phyloP scores from a whole-genome alignment of 306 rosid species.

The Coriaria nepalensis region DNA sequence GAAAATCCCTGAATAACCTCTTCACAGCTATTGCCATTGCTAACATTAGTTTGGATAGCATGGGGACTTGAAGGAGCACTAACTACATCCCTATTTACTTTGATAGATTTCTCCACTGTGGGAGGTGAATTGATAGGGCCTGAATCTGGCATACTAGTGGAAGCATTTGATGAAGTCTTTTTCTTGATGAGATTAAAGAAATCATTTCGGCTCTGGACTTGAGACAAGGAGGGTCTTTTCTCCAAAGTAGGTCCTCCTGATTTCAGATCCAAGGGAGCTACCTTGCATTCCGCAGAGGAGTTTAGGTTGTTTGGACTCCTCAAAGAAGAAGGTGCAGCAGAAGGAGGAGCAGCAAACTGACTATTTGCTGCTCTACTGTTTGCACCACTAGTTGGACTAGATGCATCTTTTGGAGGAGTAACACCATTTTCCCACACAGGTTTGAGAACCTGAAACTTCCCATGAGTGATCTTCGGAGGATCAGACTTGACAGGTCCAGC shows the following conservation, averaged over 20 bases:
- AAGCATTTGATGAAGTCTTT: slow-evolving; percentile 44
- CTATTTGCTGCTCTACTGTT: slow-evolving; percentile 41
- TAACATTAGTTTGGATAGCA: slow-evolving; percentile 36
- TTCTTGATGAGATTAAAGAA: slow-evolving; percentile 79
- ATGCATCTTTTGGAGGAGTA: slow-evolving; percentile 51
- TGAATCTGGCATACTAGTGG: slow-evolving; percentile 44
- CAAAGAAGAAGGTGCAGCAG: slow-evolving; percentile 43
- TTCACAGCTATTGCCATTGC: slow-evolving; percentile 40
- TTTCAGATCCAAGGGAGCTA: slow-evolving; percentile 51
- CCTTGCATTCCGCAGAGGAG: slow-evolving; percentile 49
- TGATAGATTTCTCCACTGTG: slow-evolving; percentile 44
- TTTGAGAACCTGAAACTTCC: slow-evolving; percentile 85
- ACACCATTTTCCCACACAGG: slow-evolving; percentile 80
- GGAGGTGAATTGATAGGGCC: slow-evolving; percentile 41
- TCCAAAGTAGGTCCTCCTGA: slow-evolving; percentile 61
- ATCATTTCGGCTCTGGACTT: slow-evolving; percentile 87
- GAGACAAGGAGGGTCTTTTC: slow-evolving; percentile 70
- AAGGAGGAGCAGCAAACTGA: slow-evolving; percentile 49
- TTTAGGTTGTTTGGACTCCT: slow-evolving; percentile 49
- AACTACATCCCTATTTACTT: slow-evolving; percentile 30
- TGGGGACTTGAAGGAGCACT: slow-evolving; percentile 35
- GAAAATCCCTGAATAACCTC: slow-evolving; percentile 28
- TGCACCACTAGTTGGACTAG: slow-evolving; percentile 50
- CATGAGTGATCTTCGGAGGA: slow-evolving; percentile 63
- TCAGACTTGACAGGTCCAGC: slow-evolving; percentile 56